These are phyloP conservation scores for Tremella yokohamensis DNA, from an alignment of 768 basidiomycete genomes.

Conservation along the genomic window DNA sequence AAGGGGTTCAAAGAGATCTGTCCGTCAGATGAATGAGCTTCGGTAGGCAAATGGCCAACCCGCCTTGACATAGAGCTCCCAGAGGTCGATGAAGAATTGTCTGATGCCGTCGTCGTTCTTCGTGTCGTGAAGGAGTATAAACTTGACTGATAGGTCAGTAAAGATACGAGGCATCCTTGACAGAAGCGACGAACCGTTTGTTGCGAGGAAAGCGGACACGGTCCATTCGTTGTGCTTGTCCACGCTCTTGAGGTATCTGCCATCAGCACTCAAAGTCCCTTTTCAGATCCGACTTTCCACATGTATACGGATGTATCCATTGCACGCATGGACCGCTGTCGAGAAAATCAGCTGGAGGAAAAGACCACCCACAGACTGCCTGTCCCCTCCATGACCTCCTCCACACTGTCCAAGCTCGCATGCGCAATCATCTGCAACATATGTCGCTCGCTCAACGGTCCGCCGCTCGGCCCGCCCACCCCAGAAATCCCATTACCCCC, in stretches of 20 bases:
- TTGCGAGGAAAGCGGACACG: conserved; percentile 90
- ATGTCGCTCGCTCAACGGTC: conserved; percentile 63
- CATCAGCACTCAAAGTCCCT: background rate
- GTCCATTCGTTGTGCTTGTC: conserved; percentile 99
- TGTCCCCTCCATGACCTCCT: conserved; percentile 66
- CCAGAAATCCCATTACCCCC: conserved; percentile 62
- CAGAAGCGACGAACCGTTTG: conserved; percentile 69
- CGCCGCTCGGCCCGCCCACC: conserved; percentile 59
- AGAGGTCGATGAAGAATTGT: conserved; percentile 86
- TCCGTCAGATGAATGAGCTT: background rate
- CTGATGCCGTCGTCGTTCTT: conserved; percentile 98
- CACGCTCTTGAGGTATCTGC: conserved; percentile 88
- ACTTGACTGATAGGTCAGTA: conserved; percentile 80
- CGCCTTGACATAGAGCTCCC: conserved; percentile 97
- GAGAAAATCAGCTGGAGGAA: background rate
- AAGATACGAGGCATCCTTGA: background rate
- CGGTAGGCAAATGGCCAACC: conserved; percentile 25
- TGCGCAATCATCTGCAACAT: conserved; percentile 99
- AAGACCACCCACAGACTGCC: conserved; percentile 47
- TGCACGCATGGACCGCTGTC: no score
- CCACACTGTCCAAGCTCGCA: conserved; percentile 88
- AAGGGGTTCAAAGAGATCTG: conserved; percentile 94
- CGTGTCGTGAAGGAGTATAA: conserved; percentile 85
- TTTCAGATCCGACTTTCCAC: no score
- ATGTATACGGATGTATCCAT: no score